phyloP scores from a whole-genome alignment of 2,329 filamentous ascomycete species.

The Biscogniauxia sp. region DNA sequence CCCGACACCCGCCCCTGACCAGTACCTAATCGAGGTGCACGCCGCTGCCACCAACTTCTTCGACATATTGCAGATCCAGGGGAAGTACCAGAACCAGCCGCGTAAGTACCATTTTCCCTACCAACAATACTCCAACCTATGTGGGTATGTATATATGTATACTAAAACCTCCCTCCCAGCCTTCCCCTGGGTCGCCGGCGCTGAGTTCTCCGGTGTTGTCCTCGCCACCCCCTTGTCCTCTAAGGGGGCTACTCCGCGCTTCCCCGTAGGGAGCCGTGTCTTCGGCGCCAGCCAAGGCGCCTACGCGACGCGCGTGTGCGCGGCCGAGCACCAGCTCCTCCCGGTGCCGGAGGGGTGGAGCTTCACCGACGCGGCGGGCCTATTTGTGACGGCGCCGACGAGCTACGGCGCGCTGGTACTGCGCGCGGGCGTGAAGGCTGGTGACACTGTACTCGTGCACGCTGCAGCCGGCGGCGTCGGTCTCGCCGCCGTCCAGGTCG shows the following conservation, averaged over 20 bases:
- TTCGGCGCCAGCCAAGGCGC: slow-evolving; percentile 86
- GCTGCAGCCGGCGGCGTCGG: slow-evolving; percentile 92
- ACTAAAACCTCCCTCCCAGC: slow-evolving; percentile 37
- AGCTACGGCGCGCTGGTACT: slow-evolving; percentile 81
- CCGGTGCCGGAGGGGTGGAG: slow-evolving; percentile 79
- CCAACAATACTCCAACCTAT: not conserved
- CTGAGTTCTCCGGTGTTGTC: slow-evolving; percentile 82
- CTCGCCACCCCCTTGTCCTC: slow-evolving; percentile 59
- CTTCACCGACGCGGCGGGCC: slow-evolving; percentile 78
- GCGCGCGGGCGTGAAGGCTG: slow-evolving; percentile 71
- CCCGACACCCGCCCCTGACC: slow-evolving; percentile 64
- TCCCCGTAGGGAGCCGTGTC: slow-evolving; percentile 75
- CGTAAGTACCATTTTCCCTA: slow-evolving; percentile 38
- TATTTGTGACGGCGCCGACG: slow-evolving; percentile 91
- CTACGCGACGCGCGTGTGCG: slow-evolving; percentile 74
- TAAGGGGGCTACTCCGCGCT: slow-evolving; percentile 47
- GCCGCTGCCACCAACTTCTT: slow-evolving; percentile 94
- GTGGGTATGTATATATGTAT: not conserved
- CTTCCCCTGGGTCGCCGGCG: slow-evolving; percentile 83
- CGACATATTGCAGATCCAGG: slow-evolving; percentile 90
- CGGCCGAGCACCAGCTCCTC: slow-evolving; percentile 64
- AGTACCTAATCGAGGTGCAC: slow-evolving; percentile 86
- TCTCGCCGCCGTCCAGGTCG: slow-evolving; percentile 86
- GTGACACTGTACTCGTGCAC: slow-evolving; percentile 87
- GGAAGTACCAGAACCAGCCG: slow-evolving; percentile 92